Base-by-base conservation (phyloP, 106 monocot species). In the Acorus gramineus region DNA sequence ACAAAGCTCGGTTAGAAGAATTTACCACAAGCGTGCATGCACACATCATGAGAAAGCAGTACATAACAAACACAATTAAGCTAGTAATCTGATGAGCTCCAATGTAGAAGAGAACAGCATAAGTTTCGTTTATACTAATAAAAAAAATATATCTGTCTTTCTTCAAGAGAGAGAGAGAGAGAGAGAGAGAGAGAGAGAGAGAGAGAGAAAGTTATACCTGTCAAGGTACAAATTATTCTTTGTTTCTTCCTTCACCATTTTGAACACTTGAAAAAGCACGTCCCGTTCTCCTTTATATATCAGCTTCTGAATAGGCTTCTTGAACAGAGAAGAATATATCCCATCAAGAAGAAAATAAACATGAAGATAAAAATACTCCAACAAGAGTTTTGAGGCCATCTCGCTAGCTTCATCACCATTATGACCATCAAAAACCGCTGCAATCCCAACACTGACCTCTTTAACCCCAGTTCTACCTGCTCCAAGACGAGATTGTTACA, bases 331-430 rank as follows among this genome's bases (percentile, higher is more conserved):
- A 11, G 89, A 84, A 62, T 89, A 93, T 60, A 81, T 74, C 12
- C 71, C 77, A 79, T 89, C 86, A 46, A 89, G 81, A 44, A 83
- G 76, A 70, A 89, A 93, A 81, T 93, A 79, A 10, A 78, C 73
- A 77, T 93, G 93, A 10, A 89, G 63, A n/a, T 77, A 73, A 65
- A 94, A 84, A 71, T 94, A 89, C 54, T 94, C 86, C 59, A 86
- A 28, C 9, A 94, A 65, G 70, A 89, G 71, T 63, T 76, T 81
- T 43, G 93, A 94, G 59, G 93, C 89, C 86, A 86, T 75, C 42
- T 94, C 89, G 67, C 93, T 94, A 4, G 89, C 93, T 77, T 94
- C 93, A 44, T 73, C 78, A 42, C 93, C 93, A 74, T 89, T 94
- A 49, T 94, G 89, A 45, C 93, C 93, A 74, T 94, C 93, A 80